Conservation (phyloP, 306 rosid species). For the Fagus sylvatica region DNA sequence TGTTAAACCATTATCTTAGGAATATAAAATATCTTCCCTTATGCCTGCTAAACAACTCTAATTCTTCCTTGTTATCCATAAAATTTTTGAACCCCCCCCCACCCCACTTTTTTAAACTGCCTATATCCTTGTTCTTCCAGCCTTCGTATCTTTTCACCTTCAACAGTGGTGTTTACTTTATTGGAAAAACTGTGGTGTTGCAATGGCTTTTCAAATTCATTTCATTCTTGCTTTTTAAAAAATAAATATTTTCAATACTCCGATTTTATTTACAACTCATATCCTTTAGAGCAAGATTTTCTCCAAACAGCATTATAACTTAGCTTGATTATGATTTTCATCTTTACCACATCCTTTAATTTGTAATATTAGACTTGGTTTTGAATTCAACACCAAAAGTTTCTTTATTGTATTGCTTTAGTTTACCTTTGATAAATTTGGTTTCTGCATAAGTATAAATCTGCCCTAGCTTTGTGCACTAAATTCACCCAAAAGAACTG, state of each 20-base stretch:
- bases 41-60: conserved; percentile 3
- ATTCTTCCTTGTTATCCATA: background rate
- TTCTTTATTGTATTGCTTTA: conserved; percentile 19
- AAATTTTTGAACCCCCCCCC: background rate
- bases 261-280: background rate
- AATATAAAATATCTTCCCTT: conserved; percentile 2
- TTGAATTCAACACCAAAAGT: conserved; percentile 17
- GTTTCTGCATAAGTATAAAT: conserved; percentile 17
- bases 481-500: background rate
- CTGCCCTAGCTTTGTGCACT: conserved; percentile 12
- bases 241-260: background rate
- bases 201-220: background rate
- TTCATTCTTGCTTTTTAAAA: background rate
- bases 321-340: conserved; percentile 1
- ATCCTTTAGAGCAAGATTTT: conserved; percentile 19
- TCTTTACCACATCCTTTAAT: conserved; percentile 14
- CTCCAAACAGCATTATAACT: conserved; percentile 7
- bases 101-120: background rate
- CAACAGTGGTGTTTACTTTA: background rate
- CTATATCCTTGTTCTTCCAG: background rate
- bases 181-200: background rate
- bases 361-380: conserved; percentile 14
- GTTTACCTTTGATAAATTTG: conserved; percentile 18
- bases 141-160: background rate
- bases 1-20: conserved; percentile 1